Percentiles rank a stretch among this genome's conserved stretches.
phyloP scores from a whole-genome alignment of 768 basidiomycete species.

The Hebeloma cylindrosporum region DNA sequence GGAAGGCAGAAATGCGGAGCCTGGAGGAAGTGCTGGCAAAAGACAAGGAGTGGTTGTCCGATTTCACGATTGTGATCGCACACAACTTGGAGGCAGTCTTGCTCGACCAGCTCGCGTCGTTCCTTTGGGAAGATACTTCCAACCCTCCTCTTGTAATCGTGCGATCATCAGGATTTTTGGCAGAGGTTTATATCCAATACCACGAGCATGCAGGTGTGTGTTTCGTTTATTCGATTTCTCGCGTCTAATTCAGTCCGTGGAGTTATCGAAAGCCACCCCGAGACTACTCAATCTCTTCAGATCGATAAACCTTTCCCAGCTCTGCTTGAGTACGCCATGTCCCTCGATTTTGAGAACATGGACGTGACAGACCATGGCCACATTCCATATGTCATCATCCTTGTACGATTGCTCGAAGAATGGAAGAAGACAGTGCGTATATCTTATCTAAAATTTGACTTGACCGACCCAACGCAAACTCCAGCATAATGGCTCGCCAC shows the following conservation, averaged over 20 bases:
- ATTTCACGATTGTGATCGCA: slow-evolving; percentile 80
- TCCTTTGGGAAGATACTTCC: slow-evolving; percentile 66
- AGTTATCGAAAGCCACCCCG: slow-evolving; percentile 89
- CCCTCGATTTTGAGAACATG: slow-evolving; percentile 73
- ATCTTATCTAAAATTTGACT: background rate
- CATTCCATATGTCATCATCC: slow-evolving; percentile 86
- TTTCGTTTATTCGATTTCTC: background rate
- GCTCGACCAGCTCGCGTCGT: slow-evolving; percentile 56
- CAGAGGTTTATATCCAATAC: slow-evolving; percentile 86
- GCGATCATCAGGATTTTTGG: slow-evolving; percentile 86
- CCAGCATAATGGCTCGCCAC: slow-evolving; percentile 69
- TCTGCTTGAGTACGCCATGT: slow-evolving; percentile 68
- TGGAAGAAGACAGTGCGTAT: slow-evolving; percentile 75
- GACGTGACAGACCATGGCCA: slow-evolving; percentile 90
- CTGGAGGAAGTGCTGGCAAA: slow-evolving; percentile 58
- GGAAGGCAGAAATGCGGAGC: slow-evolving; percentile 55
- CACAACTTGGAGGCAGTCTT: slow-evolving; percentile 68
- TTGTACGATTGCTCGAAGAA: slow-evolving; percentile 77
- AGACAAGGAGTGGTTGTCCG: slow-evolving; percentile 37
- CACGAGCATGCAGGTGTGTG: slow-evolving; percentile 80
- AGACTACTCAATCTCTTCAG: slow-evolving; percentile 70
- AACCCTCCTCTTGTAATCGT: slow-evolving; percentile 74
- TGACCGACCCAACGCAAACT: background rate
- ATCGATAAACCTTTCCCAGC: slow-evolving; percentile 89
- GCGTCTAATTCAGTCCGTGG: slow-evolving; percentile 51